phyloP scores from a whole-genome alignment of 192 early-diverging fungal species.

The Backusella psychrophila region DNA sequence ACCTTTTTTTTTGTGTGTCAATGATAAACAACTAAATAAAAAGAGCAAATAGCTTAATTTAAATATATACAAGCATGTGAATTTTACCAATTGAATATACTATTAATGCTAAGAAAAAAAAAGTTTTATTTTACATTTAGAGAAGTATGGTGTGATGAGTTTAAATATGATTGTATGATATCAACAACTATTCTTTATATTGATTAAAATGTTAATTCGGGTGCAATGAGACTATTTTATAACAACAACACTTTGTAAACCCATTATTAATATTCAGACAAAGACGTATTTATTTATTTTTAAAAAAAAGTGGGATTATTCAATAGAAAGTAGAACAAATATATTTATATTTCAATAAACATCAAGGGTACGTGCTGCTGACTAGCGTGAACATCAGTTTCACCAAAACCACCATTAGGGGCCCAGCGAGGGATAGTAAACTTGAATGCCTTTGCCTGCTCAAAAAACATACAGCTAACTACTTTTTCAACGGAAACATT shows the following conservation, averaged over 20 bases:
- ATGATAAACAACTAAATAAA: neutral
- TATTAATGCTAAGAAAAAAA: too few relatives aligned
- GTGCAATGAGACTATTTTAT: too few relatives aligned
- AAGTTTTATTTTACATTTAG: too few relatives aligned
- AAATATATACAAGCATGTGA: neutral
- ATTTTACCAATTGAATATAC: too few relatives aligned
- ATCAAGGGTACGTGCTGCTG: slow-evolving; percentile 20
- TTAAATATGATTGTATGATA: too few relatives aligned
- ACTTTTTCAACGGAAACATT: slow-evolving; percentile 3
- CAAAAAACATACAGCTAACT: slow-evolving; percentile 15
- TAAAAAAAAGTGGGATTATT: neutral
- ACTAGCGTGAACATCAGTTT: slow-evolving; percentile 20
- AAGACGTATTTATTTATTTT: too few relatives aligned
- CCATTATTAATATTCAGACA: too few relatives aligned
- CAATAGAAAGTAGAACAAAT: neutral
- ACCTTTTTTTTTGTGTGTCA: neutral
- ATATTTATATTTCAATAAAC: slow-evolving; percentile 29
- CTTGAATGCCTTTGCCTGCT: slow-evolving; percentile 22
- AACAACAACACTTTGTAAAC: too few relatives aligned
- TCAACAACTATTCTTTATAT: too few relatives aligned
- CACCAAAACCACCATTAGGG: slow-evolving; percentile 22
- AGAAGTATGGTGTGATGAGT: too few relatives aligned
- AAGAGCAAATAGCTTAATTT: neutral
- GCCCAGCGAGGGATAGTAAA: slow-evolving; percentile 20
- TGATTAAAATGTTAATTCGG: too few relatives aligned